Conservation (phyloP, 2,329 filamentous ascomycete species). For the Tolypocladium endophyticum region DNA sequence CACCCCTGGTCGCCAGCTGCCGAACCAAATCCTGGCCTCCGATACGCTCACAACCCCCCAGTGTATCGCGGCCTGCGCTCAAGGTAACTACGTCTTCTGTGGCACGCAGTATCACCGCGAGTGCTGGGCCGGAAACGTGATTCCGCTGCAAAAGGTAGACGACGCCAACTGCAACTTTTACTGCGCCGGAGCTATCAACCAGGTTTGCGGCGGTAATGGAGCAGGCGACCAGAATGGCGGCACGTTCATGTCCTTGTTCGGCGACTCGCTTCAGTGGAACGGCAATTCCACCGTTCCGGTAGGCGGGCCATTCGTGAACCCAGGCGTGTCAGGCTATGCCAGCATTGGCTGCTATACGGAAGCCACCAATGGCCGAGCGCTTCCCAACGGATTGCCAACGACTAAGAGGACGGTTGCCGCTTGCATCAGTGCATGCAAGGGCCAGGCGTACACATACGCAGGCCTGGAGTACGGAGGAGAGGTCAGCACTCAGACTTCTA, state of each 20-base stretch:
- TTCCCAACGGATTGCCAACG: slow-evolving; percentile 13
- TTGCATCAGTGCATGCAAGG: slow-evolving; percentile 23
- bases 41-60: slow-evolving; percentile 28
- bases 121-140: slow-evolving; percentile 42
- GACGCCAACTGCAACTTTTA: slow-evolving; percentile 39
- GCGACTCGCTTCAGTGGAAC: slow-evolving; percentile 18
- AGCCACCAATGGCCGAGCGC: slow-evolving; percentile 18
- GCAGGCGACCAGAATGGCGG: slow-evolving; percentile 18
- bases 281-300: slow-evolving; percentile 14
- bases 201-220: slow-evolving; percentile 44
- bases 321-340: slow-evolving; percentile 22
- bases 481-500: slow-evolving; percentile 6
- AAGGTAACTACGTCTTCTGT: slow-evolving; percentile 27
- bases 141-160: slow-evolving; percentile 31
- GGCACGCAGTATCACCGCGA: slow-evolving; percentile 39
- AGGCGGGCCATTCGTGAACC: slow-evolving; percentile 22
- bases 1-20: slow-evolving; percentile 41
- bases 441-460: slow-evolving; percentile 15
- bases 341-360: slow-evolving; percentile 30
- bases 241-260: slow-evolving; percentile 38
- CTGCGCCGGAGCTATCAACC: slow-evolving; percentile 36
- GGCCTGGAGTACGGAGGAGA: slow-evolving; percentile 29
- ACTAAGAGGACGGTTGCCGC: slow-evolving; percentile 19
- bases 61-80: slow-evolving; percentile 33
- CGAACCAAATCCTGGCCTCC: slow-evolving; percentile 28